Percentiles rank a stretch among this genome's conserved stretches.
Conservation (phyloP, 129 eudicot species). For the sunflower (Helianthus annuus) region HanXRQr2.0-SUNRISE NC_035449.2:8073817-8074316, state of each 20-base stretch:
- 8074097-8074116: background rate
- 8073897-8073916: no score
- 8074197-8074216: background rate
- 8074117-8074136: background rate
- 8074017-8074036: background rate
- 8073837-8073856: no score
- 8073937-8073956: no score
- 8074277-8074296: no score
- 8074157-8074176: background rate
- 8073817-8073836: no score
- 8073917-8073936: no score
- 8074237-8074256: constrained; percentile 2
- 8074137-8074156: background rate
- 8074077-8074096: background rate
- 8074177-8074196: constrained; percentile 11
- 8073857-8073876: no score
- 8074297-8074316: no score
- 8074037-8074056: no score
- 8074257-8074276: no score
- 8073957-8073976: no score
- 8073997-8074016: constrained; percentile 16
- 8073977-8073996: background rate
- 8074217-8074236: background rate
- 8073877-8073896: no score
- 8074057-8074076: background rate